phyloP scores from a whole-genome alignment of 2,329 filamentous ascomycete species.

The Xylariaceae sp. region DNA sequence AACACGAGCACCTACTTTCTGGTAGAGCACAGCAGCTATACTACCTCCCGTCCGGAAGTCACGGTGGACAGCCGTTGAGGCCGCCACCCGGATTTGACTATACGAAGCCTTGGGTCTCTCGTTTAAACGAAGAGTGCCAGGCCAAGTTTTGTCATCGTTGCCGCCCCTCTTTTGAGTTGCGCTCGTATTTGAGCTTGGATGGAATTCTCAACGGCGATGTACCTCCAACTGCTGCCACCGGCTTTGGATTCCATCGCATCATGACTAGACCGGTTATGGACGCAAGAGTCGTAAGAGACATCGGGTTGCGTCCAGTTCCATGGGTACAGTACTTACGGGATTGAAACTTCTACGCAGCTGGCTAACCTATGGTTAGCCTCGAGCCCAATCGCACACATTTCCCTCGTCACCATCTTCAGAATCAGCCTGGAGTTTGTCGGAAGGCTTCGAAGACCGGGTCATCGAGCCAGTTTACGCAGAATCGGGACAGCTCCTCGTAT shows the following conservation, averaged over 20 bases:
- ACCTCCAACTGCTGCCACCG: constrained; percentile 55
- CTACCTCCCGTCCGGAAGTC: constrained; percentile 33
- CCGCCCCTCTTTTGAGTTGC: constrained; percentile 51
- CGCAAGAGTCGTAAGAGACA: constrained; percentile 46
- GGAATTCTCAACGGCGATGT: constrained; percentile 58
- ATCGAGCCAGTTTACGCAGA: constrained; percentile 11
- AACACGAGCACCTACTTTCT: constrained; percentile 4
- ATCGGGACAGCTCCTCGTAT: constrained; percentile 6
- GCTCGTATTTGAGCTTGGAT: constrained; percentile 58
- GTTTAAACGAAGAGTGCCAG: constrained; percentile 52
- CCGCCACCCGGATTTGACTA: constrained; percentile 30
- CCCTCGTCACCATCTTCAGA: constrained; percentile 18
- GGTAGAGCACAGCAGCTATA: not conserved
- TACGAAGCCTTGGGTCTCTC: constrained; percentile 49
- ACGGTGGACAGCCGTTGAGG: constrained; percentile 1
- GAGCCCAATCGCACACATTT: not conserved
- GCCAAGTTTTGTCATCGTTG: constrained; percentile 59
- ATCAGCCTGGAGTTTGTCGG: constrained; percentile 10
- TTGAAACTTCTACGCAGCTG: constrained; percentile 6
- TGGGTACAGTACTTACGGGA: constrained; percentile 41
- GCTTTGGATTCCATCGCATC: constrained; percentile 58
- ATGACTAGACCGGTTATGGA: constrained; percentile 53
- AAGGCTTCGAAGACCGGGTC: constrained; percentile 19
- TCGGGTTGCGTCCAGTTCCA: constrained; percentile 49
- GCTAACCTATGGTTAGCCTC: constrained; percentile 24